Evolutionary conservation across 495 filamentous ascomycete species (phyloP).

Genomic region (Penicillium cinerascens): DNA sequence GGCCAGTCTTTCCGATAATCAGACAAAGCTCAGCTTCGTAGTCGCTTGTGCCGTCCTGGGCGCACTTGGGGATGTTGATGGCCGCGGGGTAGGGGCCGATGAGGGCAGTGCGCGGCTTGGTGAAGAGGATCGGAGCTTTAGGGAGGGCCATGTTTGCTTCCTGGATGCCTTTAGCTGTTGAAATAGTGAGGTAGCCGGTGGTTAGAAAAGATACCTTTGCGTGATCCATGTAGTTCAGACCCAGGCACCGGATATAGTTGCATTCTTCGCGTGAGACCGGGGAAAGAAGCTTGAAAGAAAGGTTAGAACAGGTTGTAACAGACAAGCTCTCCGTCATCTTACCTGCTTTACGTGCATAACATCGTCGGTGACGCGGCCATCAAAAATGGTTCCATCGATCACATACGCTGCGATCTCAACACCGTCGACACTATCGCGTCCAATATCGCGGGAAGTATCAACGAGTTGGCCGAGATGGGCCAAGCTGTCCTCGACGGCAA

Average conservation of each 20-base stretch:
- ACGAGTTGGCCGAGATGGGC: constrained; percentile 40
- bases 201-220: constrained; percentile 19
- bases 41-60: constrained; percentile 46
- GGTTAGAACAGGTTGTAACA: no score
- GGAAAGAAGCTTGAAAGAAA: constrained; percentile 24
- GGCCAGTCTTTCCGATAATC: constrained; percentile 37
- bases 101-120: constrained; percentile 44
- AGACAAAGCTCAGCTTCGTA: constrained; percentile 46
- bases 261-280: constrained; percentile 30
- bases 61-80: constrained; percentile 41
- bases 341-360: constrained; percentile 35
- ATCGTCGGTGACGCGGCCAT: constrained; percentile 30
- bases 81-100: constrained; percentile 38
- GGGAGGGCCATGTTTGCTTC: constrained; percentile 41
- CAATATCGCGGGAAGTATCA: constrained; percentile 35
- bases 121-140: constrained; percentile 41
- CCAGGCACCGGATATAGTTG: constrained; percentile 41
- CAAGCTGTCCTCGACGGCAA: constrained; percentile 41
- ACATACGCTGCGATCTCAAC: constrained; percentile 29
- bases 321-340: not conserved
- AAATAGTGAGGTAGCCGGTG: not conserved
- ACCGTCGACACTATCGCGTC: constrained; percentile 31
- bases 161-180: not conserved
- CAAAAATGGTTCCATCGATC: constrained; percentile 37
- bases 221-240: constrained; percentile 46